A percentile compares a stretch with the other conserved stretches of the same genome.
These are phyloP conservation scores for Populus pruinosa DNA, from an alignment of 345 rosid species.

Conservation along the genomic window DNA sequence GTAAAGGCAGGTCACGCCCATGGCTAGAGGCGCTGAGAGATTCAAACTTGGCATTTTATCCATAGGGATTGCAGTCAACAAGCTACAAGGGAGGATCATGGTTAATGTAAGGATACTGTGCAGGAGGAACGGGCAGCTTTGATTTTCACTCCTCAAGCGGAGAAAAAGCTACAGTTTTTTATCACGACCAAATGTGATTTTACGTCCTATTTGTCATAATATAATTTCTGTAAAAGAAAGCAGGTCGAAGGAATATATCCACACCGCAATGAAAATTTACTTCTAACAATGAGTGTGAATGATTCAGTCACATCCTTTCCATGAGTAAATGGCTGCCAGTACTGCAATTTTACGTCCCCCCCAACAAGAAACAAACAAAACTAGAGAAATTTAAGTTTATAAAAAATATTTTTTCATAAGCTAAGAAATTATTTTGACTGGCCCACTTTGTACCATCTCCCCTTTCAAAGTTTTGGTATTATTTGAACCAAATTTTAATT, in stretches of 20 bases:
- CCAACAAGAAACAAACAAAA: background rate
- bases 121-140: background rate
- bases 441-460: too few relatives aligned
- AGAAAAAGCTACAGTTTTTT: slow-evolving; percentile 22
- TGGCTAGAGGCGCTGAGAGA: background rate
- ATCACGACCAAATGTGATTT: slow-evolving; percentile 2
- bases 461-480: too few relatives aligned
- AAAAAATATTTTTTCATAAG: too few relatives aligned
- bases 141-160: slow-evolving; percentile 1
- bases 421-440: too few relatives aligned
- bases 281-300: slow-evolving; percentile 12
- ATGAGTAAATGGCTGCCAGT: background rate
- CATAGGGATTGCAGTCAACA: slow-evolving; percentile 1
- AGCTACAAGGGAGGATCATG: slow-evolving; percentile 17
- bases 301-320: slow-evolving; percentile 11
- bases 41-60: slow-evolving; percentile 10
- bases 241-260: background rate
- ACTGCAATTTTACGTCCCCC: background rate
- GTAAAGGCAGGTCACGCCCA: slow-evolving; percentile 2
- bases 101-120: background rate
- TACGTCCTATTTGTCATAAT: slow-evolving; percentile 7
- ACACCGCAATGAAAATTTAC: slow-evolving; percentile 1
- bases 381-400: background rate
- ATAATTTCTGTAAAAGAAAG: slow-evolving; percentile 3
- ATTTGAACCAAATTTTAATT: too few relatives aligned